phyloP scores from a whole-genome alignment of 75 land plant species.

The Ceratopteris richardii region DNA sequence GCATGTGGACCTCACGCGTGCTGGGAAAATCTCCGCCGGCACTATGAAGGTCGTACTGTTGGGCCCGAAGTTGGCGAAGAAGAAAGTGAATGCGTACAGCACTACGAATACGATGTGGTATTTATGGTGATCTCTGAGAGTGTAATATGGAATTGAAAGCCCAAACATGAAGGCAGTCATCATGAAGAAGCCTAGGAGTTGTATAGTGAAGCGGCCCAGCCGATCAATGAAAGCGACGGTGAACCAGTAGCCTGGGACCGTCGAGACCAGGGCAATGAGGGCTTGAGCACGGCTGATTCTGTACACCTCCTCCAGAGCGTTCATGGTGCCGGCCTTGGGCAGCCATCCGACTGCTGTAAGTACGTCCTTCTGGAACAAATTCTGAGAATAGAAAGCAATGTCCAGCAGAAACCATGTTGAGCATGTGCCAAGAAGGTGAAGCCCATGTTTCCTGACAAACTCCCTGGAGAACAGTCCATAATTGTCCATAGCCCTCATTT shows the following conservation, averaged over 20 bases:
- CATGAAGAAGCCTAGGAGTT: constrained; percentile 30
- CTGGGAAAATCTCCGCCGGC: constrained; percentile 28
- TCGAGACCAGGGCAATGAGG: constrained; percentile 27
- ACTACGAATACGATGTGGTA: constrained; percentile 42
- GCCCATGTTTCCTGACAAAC: constrained; percentile 17
- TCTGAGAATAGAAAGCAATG: too few relatives aligned
- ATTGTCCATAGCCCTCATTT: too few relatives aligned
- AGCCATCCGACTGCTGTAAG: constrained; percentile 20
- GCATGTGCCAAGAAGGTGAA: constrained; percentile 11
- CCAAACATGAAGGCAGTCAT: constrained; percentile 40
- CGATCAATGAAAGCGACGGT: constrained; percentile 23
- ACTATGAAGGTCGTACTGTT: constrained; percentile 35
- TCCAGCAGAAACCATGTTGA: constrained; percentile 7
- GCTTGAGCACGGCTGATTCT: constrained; percentile 21
- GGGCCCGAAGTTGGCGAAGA: constrained; percentile 48
- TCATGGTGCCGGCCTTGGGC: constrained; percentile 14
- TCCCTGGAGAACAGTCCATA: constrained; percentile 10
- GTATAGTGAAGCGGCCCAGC: constrained; percentile 20
- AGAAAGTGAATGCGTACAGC: constrained; percentile 48
- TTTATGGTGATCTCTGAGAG: not conserved
- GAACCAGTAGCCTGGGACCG: constrained; percentile 41
- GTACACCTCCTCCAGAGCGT: too few relatives aligned
- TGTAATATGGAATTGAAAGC: constrained; percentile 24
- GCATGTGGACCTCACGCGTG: constrained; percentile 65
- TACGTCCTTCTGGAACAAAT: constrained; percentile 22